Evolutionary conservation across 2,329 filamentous ascomycete genomes (phyloP).

Genomic region (Botryotinia narcissicola): DNA sequence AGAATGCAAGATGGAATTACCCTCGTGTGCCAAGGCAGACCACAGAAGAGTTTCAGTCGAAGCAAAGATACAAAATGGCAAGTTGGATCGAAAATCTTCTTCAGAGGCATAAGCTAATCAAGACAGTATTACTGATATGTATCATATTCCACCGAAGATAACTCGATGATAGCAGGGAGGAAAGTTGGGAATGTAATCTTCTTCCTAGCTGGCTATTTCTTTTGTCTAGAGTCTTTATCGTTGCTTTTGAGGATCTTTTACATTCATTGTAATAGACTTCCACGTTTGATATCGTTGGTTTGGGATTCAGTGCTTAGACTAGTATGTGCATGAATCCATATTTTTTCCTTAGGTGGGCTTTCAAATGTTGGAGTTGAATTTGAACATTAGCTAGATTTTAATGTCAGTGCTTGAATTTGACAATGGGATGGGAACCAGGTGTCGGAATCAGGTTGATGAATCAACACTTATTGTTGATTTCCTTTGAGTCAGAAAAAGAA

Average conservation of each 20-base stretch:
- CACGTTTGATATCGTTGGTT: not conserved
- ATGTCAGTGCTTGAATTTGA: not conserved
- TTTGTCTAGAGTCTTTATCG: not conserved
- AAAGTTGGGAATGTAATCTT: not conserved
- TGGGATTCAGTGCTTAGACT: not conserved
- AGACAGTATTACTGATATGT: no score
- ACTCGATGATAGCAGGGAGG: no score
- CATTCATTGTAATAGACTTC: not conserved
- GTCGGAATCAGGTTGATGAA: not conserved
- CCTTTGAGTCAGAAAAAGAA: rapidly evolving
- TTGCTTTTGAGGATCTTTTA: not conserved
- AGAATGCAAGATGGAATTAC: no score
- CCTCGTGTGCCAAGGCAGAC: no score
- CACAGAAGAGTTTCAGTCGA: no score
- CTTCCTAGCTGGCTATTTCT: not conserved
- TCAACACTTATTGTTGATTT: not conserved
- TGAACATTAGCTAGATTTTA: not conserved
- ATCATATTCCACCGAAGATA: no score
- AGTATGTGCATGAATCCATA: not conserved
- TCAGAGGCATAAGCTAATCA: no score
- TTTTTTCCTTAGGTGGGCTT: not conserved
- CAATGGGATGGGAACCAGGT: not conserved
- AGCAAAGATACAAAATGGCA: no score
- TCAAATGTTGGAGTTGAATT: not conserved
- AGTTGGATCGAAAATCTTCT: no score